These are phyloP conservation scores for Ramaria sp. DNA, from an alignment of 768 basidiomycete genomes.

Conservation along the genomic window DNA sequence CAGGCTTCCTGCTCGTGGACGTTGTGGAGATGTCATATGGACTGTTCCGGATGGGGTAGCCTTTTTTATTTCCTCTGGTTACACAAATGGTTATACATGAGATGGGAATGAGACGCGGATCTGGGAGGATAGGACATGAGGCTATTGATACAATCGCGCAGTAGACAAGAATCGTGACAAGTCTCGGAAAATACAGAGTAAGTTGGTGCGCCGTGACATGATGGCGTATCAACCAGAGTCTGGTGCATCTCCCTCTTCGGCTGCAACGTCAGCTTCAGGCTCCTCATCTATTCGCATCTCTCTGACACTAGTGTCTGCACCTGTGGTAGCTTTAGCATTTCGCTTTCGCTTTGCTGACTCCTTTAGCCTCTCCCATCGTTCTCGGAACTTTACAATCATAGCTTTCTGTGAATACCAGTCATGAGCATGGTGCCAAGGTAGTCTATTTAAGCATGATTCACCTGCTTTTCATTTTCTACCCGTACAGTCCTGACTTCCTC, in stretches of 20 bases:
- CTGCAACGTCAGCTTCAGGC: slow-evolving; percentile 54
- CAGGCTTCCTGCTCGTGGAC: too few relatives aligned
- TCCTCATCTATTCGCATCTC: slow-evolving; percentile 58
- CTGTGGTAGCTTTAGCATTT: slow-evolving; percentile 52
- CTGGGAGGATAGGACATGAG: neutral
- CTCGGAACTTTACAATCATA: slow-evolving; percentile 74
- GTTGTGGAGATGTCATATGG: too few relatives aligned
- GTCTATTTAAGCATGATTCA: slow-evolving; percentile 15
- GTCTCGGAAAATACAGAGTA: neutral
- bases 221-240: neutral
- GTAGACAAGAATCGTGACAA: neutral
- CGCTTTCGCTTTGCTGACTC: slow-evolving; percentile 83
- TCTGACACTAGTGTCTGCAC: slow-evolving; percentile 39
- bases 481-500: slow-evolving; percentile 58
- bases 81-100: neutral
- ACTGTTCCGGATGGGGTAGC: too few relatives aligned
- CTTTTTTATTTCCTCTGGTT: too few relatives aligned
- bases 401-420: slow-evolving; percentile 44
- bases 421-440: neutral
- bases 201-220: neutral
- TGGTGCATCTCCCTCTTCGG: slow-evolving; percentile 24
- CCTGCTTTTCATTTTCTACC: slow-evolving; percentile 76
- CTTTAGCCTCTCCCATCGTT: slow-evolving; percentile 84
- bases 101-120: slow-evolving; percentile 7
- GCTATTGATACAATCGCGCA: neutral